These are phyloP conservation scores for Leonotis leonurus DNA, from an alignment of 257 asterid genomes.

Conservation along the genomic window DNA sequence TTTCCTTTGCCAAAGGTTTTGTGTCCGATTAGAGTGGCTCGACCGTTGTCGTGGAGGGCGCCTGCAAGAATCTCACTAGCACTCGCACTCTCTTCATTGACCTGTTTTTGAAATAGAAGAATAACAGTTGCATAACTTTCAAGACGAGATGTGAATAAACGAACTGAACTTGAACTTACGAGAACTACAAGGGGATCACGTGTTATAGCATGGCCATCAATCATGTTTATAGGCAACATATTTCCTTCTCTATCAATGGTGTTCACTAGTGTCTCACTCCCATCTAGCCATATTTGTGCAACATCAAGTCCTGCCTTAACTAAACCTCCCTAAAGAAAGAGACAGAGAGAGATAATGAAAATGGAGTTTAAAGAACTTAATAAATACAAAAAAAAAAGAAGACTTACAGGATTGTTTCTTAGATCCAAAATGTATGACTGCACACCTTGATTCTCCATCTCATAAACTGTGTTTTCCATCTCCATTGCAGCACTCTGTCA, in stretches of 20 bases:
- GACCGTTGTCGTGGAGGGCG: slow-evolving; percentile 89
- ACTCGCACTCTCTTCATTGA: slow-evolving; percentile 94
- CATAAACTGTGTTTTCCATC: slow-evolving; percentile 69
- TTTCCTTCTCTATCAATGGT: slow-evolving; percentile 77
- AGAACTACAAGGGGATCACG: slow-evolving; percentile 87
- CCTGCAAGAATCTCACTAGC: slow-evolving; percentile 97
- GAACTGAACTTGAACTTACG: slow-evolving; percentile 29
- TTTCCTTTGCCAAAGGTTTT: slow-evolving; percentile 89
- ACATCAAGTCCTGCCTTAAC: slow-evolving; percentile 93
- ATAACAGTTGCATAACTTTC: background rate
- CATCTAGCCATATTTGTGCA: slow-evolving; percentile 93
- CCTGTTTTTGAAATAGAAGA: slow-evolving; percentile 29
- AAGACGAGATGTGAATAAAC: background rate
- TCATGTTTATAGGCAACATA: slow-evolving; percentile 70
- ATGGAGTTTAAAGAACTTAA: background rate
- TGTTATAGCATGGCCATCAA: slow-evolving; percentile 74
- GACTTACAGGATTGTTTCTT: slow-evolving; percentile 82
- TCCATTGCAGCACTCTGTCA: slow-evolving; percentile 78
- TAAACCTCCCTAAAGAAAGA: slow-evolving; percentile 67
- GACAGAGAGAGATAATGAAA: background rate
- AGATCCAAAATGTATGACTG: slow-evolving; percentile 85
- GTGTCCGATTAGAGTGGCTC: slow-evolving; percentile 83
- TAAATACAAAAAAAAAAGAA: background rate
- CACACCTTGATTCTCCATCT: slow-evolving; percentile 89
- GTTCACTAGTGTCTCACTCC: slow-evolving; percentile 82